These are phyloP conservation scores for Pleurotus salmoneostramineus DNA, from an alignment of 768 basidiomycete genomes.

Conservation along the genomic window DNA sequence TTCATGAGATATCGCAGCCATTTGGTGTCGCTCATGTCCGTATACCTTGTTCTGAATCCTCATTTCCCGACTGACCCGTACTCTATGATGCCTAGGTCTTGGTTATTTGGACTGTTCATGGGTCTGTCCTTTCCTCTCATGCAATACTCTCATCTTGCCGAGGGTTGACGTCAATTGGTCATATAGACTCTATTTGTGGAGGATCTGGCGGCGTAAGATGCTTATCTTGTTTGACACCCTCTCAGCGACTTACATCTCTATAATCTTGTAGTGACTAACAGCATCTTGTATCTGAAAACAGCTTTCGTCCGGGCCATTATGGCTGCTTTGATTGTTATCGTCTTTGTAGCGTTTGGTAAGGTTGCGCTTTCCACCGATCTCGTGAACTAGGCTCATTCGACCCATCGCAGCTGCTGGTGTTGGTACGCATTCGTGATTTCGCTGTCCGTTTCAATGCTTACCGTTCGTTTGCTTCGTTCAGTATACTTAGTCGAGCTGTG, in stretches of 20 bases:
- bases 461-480: not conserved
- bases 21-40: slow-evolving; percentile 4
- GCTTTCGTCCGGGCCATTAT: not conserved
- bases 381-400: not conserved
- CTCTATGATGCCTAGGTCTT: not conserved
- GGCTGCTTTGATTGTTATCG: not conserved
- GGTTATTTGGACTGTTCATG: slow-evolving; percentile 4
- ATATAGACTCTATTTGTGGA: slow-evolving; percentile 1
- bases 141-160: not conserved
- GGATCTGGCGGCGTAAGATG: slow-evolving; percentile 1
- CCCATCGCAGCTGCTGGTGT: not conserved
- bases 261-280: not conserved
- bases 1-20: not conserved
- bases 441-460: too few species aligned
- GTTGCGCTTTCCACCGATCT: not conserved
- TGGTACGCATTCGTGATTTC: not conserved
- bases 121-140: not conserved
- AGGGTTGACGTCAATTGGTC: not conserved
- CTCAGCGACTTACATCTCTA: not conserved
- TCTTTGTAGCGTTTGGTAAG: not conserved
- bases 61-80: not conserved
- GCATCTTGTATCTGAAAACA: not conserved
- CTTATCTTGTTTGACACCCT: not conserved
- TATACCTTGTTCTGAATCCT: not conserved
- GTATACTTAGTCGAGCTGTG: slow-evolving; percentile 1